phyloP scores from a whole-genome alignment of 306 rosid genomes.

The Malus sieversii region DNA sequence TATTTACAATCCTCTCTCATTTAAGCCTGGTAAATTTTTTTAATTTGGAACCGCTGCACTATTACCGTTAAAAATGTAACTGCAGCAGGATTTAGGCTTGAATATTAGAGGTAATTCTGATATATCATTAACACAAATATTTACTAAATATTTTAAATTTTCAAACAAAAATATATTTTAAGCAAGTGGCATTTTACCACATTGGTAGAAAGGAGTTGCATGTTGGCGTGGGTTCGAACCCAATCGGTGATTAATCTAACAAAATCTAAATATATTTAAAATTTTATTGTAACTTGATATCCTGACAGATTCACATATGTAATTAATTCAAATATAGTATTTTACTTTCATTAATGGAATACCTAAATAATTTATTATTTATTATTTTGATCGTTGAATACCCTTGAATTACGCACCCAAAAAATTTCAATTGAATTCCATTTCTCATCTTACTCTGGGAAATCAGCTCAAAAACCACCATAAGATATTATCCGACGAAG shows the following conservation, averaged over 20 bases:
- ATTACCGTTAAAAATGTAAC: neutral
- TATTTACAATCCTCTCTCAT: neutral
- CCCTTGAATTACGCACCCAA: no score
- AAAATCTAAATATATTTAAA: no score
- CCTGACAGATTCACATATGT: neutral
- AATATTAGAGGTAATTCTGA: neutral
- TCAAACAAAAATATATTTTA: no score
- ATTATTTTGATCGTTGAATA: neutral
- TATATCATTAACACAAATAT: neutral
- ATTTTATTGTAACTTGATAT: no score
- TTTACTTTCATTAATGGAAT: neutral
- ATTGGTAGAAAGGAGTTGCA: no score
- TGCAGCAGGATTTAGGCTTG: neutral
- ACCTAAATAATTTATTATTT: neutral
- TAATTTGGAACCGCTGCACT: neutral
- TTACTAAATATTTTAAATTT: neutral
- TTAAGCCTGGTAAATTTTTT: neutral
- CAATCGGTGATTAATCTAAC: accelerated
- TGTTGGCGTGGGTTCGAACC: no score
- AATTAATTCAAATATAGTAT: no score
- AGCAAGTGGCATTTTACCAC: no score
- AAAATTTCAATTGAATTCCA: neutral
- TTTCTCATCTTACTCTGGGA: neutral
- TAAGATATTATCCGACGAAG: neutral
- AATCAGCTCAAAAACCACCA: neutral